Percentiles rank a stretch among this genome's conserved stretches.
phyloP scores from a whole-genome alignment of 345 rosid species.

The Mercurialis annua region DNA sequence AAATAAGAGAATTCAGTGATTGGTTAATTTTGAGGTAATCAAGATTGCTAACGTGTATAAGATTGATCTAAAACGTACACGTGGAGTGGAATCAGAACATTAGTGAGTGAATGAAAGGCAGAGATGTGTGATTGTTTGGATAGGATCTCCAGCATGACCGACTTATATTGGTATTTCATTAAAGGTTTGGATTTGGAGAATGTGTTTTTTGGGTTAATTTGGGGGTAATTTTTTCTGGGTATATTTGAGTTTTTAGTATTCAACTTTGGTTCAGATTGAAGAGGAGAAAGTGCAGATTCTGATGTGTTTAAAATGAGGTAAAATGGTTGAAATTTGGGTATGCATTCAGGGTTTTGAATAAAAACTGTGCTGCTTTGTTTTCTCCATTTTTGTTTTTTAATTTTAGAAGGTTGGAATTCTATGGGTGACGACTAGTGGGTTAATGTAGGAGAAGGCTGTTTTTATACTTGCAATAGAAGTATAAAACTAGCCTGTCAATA shows the following conservation, averaged over 20 bases:
- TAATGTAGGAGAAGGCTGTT: too few species aligned
- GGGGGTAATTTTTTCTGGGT: conserved; percentile 11
- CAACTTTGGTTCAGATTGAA: not conserved
- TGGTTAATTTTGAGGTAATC: conserved; percentile 12
- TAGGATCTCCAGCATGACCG: not conserved
- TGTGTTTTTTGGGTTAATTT: conserved; percentile 50
- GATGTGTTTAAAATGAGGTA: conserved; percentile 18
- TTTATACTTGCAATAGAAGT: too few species aligned
- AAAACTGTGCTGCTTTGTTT: not conserved
- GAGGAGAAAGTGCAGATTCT: conserved; percentile 6
- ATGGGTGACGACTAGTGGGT: too few species aligned
- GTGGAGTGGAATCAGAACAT: conserved; percentile 35
- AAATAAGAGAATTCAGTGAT: not conserved
- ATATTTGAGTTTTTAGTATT: not conserved
- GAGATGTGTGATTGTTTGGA: not conserved
- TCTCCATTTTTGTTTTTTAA: not conserved
- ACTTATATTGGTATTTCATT: conserved; percentile 1
- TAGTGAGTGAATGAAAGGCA: not conserved
- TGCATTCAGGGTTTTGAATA: not conserved
- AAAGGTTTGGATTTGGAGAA: not conserved
- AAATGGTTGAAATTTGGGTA: conserved; percentile 19
- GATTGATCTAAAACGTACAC: conserved; percentile 42
- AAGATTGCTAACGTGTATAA: conserved; percentile 43
- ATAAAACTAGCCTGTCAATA: too few species aligned
- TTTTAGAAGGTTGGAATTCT: not conserved